Evolutionary conservation across 176 grass and related monocot species (phyloP).

Genomic region (Oryza punctata): DNA sequence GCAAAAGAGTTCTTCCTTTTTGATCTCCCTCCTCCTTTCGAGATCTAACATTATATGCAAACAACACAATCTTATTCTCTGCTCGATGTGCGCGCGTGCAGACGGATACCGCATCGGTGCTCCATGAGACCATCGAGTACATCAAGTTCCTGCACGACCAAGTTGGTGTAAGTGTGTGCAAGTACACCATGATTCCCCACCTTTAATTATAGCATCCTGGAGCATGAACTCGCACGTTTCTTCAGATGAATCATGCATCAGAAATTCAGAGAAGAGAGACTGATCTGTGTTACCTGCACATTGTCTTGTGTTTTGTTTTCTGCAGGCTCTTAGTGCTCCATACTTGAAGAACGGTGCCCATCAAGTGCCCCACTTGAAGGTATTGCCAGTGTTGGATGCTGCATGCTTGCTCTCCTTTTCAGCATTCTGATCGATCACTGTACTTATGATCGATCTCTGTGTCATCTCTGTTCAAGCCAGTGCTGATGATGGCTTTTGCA

Average conservation of each 20-base stretch:
- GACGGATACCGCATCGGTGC: conserved; percentile 99
- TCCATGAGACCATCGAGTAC: conserved; percentile 98
- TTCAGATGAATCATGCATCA: conserved; percentile 39
- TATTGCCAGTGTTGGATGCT: conserved; percentile 33
- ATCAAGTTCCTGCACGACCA: conserved; percentile 99
- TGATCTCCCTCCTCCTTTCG: conserved; percentile 34
- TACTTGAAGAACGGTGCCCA: conserved; percentile 74
- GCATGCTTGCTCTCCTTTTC: conserved; percentile 24
- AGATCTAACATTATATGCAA: conserved; percentile 12
- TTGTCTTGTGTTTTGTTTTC: conserved; percentile 36
- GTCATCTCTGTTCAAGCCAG: conserved; percentile 7
- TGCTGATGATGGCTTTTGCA: conserved; percentile 42
- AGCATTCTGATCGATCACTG: conserved; percentile 29
- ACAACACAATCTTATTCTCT: conserved; percentile 44
- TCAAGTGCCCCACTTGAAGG: conserved; percentile 79
- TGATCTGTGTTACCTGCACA: conserved; percentile 21
- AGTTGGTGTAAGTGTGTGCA: conserved; percentile 74
- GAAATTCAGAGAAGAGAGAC: conserved; percentile 18
- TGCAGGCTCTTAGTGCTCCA: conserved; percentile 79
- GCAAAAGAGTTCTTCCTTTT: conserved; percentile 62
- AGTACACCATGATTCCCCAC: conserved; percentile 41
- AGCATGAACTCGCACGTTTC: conserved; percentile 41
- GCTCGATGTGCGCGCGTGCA: conserved; percentile 60
- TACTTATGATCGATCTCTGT: conserved; percentile 17
- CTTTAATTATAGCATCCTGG: conserved; percentile 51